phyloP scores from a whole-genome alignment of 192 early-diverging fungal genomes.

The Kickxella alabastrina region DNA sequence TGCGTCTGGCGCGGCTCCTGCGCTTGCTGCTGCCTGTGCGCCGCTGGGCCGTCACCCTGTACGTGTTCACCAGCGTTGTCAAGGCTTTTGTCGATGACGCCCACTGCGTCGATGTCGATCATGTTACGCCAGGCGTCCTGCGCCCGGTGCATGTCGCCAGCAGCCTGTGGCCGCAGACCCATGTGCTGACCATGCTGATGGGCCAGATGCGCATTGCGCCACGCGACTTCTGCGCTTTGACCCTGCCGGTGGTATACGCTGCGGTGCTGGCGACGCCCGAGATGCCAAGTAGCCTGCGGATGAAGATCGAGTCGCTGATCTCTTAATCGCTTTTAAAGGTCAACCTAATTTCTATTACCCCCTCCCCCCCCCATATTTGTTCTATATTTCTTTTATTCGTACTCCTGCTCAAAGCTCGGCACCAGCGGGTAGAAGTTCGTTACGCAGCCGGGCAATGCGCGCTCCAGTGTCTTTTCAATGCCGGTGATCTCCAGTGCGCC shows the following conservation, averaged over 20 bases:
- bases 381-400: no score
- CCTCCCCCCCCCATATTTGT: not conserved
- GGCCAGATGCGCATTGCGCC: slow-evolving; percentile 23
- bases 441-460: slow-evolving; percentile 13
- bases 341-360: not conserved
- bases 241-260: slow-evolving; percentile 36
- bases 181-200: slow-evolving; percentile 41
- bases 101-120: not conserved
- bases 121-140: not conserved
- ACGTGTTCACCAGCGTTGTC: slow-evolving; percentile 30
- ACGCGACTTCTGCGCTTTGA: slow-evolving; percentile 30
- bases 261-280: slow-evolving; percentile 9
- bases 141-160: not conserved
- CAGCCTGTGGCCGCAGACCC: slow-evolving; percentile 27
- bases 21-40: slow-evolving; percentile 18
- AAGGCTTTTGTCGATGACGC: slow-evolving; percentile 22
- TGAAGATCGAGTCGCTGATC: slow-evolving; percentile 35
- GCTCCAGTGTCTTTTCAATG: slow-evolving; percentile 5
- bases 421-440: slow-evolving; percentile 20
- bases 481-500: slow-evolving; percentile 15
- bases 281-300: slow-evolving; percentile 22
- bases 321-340: not conserved
- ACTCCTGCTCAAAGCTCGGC: no score
- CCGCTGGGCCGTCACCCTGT: slow-evolving; percentile 35
- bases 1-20: slow-evolving; percentile 12